These are phyloP conservation scores for Claviceps sp. DNA, from an alignment of 2,329 filamentous ascomycete genomes.

Conservation along the genomic window DNA sequence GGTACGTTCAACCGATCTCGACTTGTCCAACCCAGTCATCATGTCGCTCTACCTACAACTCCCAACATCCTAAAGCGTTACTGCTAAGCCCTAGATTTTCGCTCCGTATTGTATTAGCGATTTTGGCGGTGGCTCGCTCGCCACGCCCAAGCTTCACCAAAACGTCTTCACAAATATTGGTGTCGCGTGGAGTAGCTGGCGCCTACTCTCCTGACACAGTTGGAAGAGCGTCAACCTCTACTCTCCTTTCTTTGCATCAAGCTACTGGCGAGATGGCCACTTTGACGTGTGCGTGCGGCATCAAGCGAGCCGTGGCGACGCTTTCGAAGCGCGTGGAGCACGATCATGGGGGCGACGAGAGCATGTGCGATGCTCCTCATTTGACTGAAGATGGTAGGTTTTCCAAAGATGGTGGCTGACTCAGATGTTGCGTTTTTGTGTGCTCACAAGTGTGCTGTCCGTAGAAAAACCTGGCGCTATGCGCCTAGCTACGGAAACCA, in stretches of 20 bases:
- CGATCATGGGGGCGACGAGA: slow-evolving; percentile 7
- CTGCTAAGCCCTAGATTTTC: background rate
- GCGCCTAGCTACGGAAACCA: slow-evolving; percentile 22
- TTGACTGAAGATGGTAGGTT: background rate
- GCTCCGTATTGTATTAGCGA: background rate
- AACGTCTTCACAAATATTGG: slow-evolving; percentile 17
- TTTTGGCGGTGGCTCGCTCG: slow-evolving; percentile 2
- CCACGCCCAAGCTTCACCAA: slow-evolving; percentile 3
- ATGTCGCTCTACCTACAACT: background rate
- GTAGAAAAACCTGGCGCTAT: slow-evolving; percentile 12
- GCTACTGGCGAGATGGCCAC: slow-evolving; percentile 7
- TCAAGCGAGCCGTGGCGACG: slow-evolving; percentile 5
- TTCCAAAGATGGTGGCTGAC: background rate
- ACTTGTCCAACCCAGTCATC: background rate
- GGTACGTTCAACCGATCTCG: background rate
- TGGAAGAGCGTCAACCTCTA: slow-evolving; percentile 4
- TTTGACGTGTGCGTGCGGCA: slow-evolving; percentile 9
- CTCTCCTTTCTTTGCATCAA: background rate
- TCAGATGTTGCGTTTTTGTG: background rate
- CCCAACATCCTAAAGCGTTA: background rate
- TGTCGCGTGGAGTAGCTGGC: slow-evolving; percentile 14
- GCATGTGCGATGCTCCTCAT: background rate
- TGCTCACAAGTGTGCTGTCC: background rate
- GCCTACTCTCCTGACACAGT: slow-evolving; percentile 7
- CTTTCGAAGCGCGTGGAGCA: slow-evolving; percentile 7